Base-by-base conservation (phyloP, 1,284 basidiomycete genomes). In the Cystobasidium slooffiae region DNA sequence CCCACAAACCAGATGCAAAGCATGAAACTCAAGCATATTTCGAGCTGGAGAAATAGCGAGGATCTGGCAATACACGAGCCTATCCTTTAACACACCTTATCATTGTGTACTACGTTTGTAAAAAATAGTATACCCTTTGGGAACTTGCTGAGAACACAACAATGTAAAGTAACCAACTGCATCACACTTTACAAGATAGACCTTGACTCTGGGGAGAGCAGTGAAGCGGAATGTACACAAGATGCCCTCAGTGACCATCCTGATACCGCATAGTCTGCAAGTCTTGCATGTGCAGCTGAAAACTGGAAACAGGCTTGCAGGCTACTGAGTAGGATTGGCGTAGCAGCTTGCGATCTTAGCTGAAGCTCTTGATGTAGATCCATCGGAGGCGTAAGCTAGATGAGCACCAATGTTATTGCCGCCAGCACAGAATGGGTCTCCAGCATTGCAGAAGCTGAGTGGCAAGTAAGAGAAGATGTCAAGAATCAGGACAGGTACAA, bases 311-410 rank as follows among this genome's bases (percentile, higher is more conserved):
- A 49, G 1, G 46, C n/a, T 58, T 14, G 20, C 14, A 64, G 5
- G 37, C 46, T 47, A 64, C 8, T 49, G 39, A 55, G 1, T 67
- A 9, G 47, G 41, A 55, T 67, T 43, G 22, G 20, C 18, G 43
- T 52, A 64, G 44, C 69, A 72, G 24, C 47, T 58, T 39, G 69
- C 69, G 39, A 72, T 72, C 31, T 72, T 52, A 3, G 31, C 31
- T 22, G 69, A 49, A 7, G 69, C 69, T 24, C 22, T 31, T 5
- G 22, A n/a, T 3, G 51, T 46, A n/a, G 69, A 72, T 14, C 69
- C 69, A 53, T 72, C 69, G 0, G 39, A 20, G 20, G 58, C 69
- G 39, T 64, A 72, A 43, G 69, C 59, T 31, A 72, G 47, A 37
- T 72, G 69, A 39, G 69, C 58, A 18, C 12, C 16, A 41, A 72